phyloP scores from a whole-genome alignment of 208 protist species.

The Acanthamoeba royreba region DNA sequence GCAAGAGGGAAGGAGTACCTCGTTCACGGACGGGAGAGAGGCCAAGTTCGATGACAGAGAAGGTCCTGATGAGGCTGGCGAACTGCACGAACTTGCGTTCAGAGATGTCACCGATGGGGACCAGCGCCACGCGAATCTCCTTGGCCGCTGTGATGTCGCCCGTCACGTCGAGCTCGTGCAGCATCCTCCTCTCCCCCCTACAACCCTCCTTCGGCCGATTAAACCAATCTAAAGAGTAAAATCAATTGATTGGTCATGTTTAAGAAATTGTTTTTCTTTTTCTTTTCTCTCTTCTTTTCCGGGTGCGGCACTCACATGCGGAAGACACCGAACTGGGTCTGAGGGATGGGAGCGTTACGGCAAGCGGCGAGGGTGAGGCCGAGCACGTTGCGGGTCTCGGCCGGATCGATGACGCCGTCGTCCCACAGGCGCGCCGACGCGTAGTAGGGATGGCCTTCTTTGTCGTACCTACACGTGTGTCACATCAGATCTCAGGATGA shows the following conservation, averaged over 20 bases:
- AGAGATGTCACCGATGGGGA: not conserved
- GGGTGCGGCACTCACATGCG: slow-evolving; percentile 93
- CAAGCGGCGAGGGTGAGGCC: slow-evolving; percentile 84
- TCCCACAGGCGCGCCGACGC: slow-evolving; percentile 93
- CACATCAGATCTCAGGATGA: slow-evolving; percentile 71
- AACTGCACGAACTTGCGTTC: slow-evolving; percentile 29
- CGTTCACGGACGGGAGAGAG: not conserved
- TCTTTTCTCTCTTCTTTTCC: too few relatives aligned
- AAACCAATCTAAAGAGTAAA: too few relatives aligned
- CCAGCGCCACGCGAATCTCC: not conserved
- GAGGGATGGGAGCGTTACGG: slow-evolving; percentile 78
- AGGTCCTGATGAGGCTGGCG: slow-evolving; percentile 5
- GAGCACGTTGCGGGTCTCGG: slow-evolving; percentile 68
- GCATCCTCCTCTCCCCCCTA: not conserved
- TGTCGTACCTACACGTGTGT: slow-evolving; percentile 85
- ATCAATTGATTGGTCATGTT: too few relatives aligned
- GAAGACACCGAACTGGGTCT: slow-evolving; percentile 89
- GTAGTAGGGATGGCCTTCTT: slow-evolving; percentile 91
- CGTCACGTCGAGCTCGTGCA: not conserved
- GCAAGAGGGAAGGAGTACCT: not conserved
- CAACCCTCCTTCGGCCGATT: too few relatives aligned
- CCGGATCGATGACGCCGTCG: slow-evolving; percentile 93
- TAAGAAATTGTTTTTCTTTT: too few relatives aligned
- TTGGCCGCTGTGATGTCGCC: not conserved
- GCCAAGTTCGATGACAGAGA: not conserved